Conservation (phyloP, 2,329 filamentous ascomycete genomes). For the Colletotrichum tamarilloi region DNA sequence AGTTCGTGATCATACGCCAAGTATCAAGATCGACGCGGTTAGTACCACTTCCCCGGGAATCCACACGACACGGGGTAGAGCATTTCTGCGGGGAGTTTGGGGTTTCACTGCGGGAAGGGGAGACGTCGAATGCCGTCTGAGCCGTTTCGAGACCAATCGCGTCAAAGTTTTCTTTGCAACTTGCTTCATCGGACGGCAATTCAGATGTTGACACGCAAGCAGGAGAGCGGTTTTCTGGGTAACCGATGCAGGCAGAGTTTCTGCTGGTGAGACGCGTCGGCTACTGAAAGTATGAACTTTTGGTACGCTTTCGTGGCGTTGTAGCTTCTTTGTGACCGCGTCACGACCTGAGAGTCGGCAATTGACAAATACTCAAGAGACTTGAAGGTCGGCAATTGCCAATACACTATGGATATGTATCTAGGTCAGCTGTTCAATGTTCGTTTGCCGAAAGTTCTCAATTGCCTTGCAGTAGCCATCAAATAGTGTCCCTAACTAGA, state of each 20-base stretch:
- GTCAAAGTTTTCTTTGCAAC: slow-evolving; percentile 1
- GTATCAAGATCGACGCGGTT: slow-evolving; percentile 11
- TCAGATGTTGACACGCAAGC: slow-evolving; percentile 2
- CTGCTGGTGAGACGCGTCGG: not conserved
- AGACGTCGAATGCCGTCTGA: not conserved
- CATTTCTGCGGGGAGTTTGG: slow-evolving; percentile 10
- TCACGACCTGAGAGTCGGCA: not conserved
- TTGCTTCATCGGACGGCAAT: slow-evolving; percentile 10
- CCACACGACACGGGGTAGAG: slow-evolving; percentile 15
- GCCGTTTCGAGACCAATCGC: slow-evolving; percentile 10
- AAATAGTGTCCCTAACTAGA: not conserved
- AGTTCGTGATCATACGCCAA: slow-evolving; percentile 8
- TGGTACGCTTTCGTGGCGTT: not conserved
- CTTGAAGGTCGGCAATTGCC: not conserved
- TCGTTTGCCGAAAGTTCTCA: not conserved
- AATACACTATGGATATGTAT: not conserved
- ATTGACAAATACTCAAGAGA: not conserved
- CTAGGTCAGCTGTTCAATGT: not conserved
- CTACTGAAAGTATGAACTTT: not conserved
- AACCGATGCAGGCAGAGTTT: not conserved
- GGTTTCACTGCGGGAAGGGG: not conserved
- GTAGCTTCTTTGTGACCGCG: too few relatives aligned
- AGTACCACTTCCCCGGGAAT: slow-evolving; percentile 17
- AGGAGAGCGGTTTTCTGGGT: not conserved
- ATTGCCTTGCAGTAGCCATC: not conserved